Evolutionary conservation across 495 filamentous ascomycete species (phyloP).

Genomic region (Daldinia grandis): DNA sequence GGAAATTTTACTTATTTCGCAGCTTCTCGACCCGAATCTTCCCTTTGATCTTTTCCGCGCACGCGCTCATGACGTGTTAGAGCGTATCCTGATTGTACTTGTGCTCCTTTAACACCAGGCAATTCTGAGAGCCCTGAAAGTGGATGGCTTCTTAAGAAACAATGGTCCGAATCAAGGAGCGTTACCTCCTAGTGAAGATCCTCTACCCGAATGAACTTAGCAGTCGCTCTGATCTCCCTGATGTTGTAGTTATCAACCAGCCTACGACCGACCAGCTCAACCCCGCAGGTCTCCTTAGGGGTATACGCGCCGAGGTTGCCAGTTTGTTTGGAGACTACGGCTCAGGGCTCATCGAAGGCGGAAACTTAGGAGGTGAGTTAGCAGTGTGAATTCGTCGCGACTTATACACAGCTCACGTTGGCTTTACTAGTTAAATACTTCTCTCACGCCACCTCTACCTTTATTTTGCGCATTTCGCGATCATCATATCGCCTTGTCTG

Average conservation of each 20-base stretch:
- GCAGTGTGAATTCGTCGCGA: slow-evolving; percentile 9
- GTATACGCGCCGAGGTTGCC: slow-evolving; percentile 72
- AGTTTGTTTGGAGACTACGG: slow-evolving; percentile 93
- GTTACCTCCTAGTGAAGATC: slow-evolving; percentile 91
- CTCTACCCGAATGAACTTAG: slow-evolving; percentile 75
- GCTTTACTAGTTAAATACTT: slow-evolving; percentile 82
- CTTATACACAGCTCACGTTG: slow-evolving; percentile 29
- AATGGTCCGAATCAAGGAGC: slow-evolving; percentile 98
- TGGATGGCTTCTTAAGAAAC: slow-evolving; percentile 19
- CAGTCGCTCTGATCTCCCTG: slow-evolving; percentile 54
- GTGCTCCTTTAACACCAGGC: not conserved
- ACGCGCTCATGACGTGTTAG: not conserved
- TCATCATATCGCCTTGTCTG: slow-evolving; percentile 85
- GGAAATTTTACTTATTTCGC: slow-evolving; percentile 17
- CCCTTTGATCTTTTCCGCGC: not conserved
- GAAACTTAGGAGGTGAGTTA: slow-evolving; percentile 34
- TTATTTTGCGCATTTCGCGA: slow-evolving; percentile 83
- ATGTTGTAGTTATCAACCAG: slow-evolving; percentile 74
- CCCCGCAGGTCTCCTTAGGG: slow-evolving; percentile 66
- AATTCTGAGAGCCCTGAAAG: not conserved
- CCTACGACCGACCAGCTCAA: slow-evolving; percentile 76
- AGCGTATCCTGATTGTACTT: not conserved
- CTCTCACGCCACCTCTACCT: slow-evolving; percentile 89
- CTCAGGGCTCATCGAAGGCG: slow-evolving; percentile 71
- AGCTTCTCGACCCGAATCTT: not conserved